Conservation (phyloP, 176 grass and related monocot species). For the Lolium perenne region DNA sequence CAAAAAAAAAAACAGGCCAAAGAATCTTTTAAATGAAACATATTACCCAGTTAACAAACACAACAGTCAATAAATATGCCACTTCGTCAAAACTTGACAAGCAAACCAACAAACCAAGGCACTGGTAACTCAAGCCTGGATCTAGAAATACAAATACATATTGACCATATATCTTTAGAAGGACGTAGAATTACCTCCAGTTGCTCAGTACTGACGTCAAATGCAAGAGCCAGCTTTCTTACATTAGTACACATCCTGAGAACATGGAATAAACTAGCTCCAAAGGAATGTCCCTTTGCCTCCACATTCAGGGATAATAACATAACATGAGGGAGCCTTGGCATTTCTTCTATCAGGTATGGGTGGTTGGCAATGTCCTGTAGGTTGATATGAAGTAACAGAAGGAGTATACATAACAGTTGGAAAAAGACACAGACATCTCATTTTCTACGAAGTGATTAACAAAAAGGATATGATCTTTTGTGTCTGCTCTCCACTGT, state of each 20-base stretch:
- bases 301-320: neutral
- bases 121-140: neutral
- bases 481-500: neutral
- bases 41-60: neutral
- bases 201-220: neutral
- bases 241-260: conserved; percentile 16
- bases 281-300: conserved; percentile 9
- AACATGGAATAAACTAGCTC: conserved; percentile 21
- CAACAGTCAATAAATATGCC: neutral
- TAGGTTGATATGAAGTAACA: neutral
- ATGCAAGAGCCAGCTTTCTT: conserved; percentile 16
- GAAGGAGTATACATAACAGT: neutral
- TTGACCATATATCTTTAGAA: neutral
- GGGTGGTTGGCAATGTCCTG: neutral
- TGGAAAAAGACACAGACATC: neutral
- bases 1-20: no score
- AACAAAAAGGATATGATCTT: neutral
- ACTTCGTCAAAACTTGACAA: neutral
- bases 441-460: neutral
- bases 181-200: conserved; percentile 13
- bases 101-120: neutral
- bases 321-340: neutral
- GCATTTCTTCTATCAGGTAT: conserved; percentile 41
- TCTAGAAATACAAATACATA: conserved; percentile 3
- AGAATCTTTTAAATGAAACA: neutral